These are phyloP conservation scores for Botryotinia narcissicola DNA, from an alignment of 2,329 filamentous ascomycete species.

Conservation along the genomic window DNA sequence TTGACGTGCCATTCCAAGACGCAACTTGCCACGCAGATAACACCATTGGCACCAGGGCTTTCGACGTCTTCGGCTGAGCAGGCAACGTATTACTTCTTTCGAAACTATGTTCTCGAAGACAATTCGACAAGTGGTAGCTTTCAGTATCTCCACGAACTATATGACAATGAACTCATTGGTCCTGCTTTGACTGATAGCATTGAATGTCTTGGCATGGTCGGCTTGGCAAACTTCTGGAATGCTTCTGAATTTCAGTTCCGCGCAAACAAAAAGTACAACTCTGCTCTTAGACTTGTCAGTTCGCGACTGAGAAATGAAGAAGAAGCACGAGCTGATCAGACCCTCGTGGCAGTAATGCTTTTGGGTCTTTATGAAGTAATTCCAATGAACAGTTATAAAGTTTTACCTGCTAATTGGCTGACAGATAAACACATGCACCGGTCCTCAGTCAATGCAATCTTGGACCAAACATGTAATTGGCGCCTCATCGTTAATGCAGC, in stretches of 20 bases:
- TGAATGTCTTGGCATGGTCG: constrained; percentile 30
- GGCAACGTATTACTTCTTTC: constrained; percentile 33
- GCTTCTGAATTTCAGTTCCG: constrained; percentile 24
- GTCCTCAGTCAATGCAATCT: constrained; percentile 46
- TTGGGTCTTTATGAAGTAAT: constrained; percentile 33
- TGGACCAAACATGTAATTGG: constrained; percentile 55
- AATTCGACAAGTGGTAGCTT: constrained; percentile 26
- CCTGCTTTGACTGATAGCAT: constrained; percentile 28
- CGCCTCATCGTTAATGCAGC: constrained; percentile 48
- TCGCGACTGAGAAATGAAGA: constrained; percentile 25
- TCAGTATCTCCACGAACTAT: constrained; percentile 31
- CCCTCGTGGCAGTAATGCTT: constrained; percentile 32
- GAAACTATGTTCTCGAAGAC: constrained; percentile 32
- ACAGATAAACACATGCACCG: constrained; percentile 32
- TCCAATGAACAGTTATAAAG: constrained; percentile 45
- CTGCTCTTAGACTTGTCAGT: constrained; percentile 26
- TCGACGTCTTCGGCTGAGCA: constrained; percentile 28
- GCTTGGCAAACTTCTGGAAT: constrained; percentile 31
- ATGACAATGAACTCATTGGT: constrained; percentile 47
- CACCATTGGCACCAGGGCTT: neutral
- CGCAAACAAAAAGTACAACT: constrained; percentile 28
- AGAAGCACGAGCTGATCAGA: constrained; percentile 32
- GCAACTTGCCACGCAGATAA: neutral
- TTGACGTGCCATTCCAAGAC: neutral
- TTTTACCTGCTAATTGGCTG: constrained; percentile 39